Evolutionary conservation across 768 basidiomycete species (phyloP), one percentile per base, ranked within the genome.

Genomic region (Lactarius hatsudake): DNA sequence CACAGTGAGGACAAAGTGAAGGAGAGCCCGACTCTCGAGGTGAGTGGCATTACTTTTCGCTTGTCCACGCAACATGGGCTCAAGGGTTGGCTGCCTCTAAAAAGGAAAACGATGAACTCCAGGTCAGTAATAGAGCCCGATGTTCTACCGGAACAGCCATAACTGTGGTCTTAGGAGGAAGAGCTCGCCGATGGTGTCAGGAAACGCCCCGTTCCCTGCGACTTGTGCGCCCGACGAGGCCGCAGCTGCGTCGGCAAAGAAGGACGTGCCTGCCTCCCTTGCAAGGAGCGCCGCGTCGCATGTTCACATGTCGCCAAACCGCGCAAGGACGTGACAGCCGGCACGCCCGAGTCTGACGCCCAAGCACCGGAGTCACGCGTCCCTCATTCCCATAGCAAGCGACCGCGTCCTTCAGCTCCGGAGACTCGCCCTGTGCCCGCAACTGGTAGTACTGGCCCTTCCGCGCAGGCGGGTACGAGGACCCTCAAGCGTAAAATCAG

Each of bases 251-350:
- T 68, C 32, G 67, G 67, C 34, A 68, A 68, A n/a, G 67, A 68
- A 30, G 67, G 67, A 7, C 62, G 67, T 4, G 67, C 67, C 23
- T 68, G 67, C 58, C 62, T 68, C 6, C 67, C 67, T 30, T 68
- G 67, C 67, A 68, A 68, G 67, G 67, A 68, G 28, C 67, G 67
- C 59, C 67, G 67, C 26, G 67, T 68, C 34, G 67, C 67, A 45
- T 68, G 67, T 59, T 68, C 67, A 36, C 67, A 68, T 48, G 67
- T 68, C 58, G 67, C 67, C 40, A 68, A 68, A 40, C 62, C 67
- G 5, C 67, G 67, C n/a, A 68, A 64, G 59, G 67, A 68, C 51
- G 62, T 61, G 5, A 38, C 67, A 12, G 62, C 43, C 20, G 67
- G 58, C 10, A 60, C 67, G 17, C 67, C 67, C 8, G 67, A 68